Evolutionary conservation across 2,329 filamentous ascomycete species (phyloP), one percentile per base, ranked within the genome.

Genomic region (Diaporthe caulivora): DNA sequence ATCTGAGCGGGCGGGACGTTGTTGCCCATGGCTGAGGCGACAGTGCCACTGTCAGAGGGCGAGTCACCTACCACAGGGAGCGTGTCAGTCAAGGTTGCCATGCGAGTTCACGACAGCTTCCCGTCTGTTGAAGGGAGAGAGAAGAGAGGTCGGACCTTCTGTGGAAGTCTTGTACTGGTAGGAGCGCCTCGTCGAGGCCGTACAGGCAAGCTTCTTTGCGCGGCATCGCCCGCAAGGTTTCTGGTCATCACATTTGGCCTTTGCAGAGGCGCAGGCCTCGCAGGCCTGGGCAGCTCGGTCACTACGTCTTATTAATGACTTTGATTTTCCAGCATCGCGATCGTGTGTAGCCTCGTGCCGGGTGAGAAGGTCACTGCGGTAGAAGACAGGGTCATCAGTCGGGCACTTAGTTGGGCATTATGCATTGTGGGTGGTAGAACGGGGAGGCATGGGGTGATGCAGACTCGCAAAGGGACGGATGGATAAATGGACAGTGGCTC

Each of bases 321-420:
- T 76, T n/a, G 77, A 77, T 18, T 77, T 77, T 18, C 77, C 75
- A 37, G 78, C 77, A 57, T 79, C 77, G 31, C 78, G 76, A 60
- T 80, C 79, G 71, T 80, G 79, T 10, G 78, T 80, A n/a, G 78
- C 74, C 62, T 79, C 79, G 69, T 80, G 79, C 24, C 79, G 77
- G 9, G 78, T 78, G 40, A 80, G 73, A n/a, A 80, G 74, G 60
- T 80, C 78, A 58, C 79, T 79, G 24, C 42, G 42, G 18, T 15
- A 15, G 24, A 2, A 29, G 34, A n/a, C 2, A 37, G 21, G 55
- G 15, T 9, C 18, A 62, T 71, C 31, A 62, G 68, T 58, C 44
- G 31, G 44, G 47, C 51, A 24, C 44, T 13, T 24, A 24, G 18
- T 17, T 34, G 29, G 47, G 9, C 3, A 26, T 26, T 34, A 29